Percentiles rank a stretch among this genome's conserved stretches.
phyloP scores from a whole-genome alignment of 805 yeast species.

The Metschnikowia noctiluminum region DNA sequence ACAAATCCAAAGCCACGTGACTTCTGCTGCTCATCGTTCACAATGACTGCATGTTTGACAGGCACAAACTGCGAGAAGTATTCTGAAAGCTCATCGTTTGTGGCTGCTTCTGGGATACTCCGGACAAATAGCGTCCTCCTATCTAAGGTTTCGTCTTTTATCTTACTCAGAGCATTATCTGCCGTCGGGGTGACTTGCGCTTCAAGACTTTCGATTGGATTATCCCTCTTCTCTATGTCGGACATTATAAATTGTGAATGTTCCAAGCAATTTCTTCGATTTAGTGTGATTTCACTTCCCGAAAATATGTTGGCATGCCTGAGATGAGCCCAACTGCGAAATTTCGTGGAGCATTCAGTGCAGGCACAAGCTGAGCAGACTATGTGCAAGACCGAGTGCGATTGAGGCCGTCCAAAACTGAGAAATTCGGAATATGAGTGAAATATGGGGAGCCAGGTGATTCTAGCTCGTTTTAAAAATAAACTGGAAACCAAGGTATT shows the following conservation, averaged over 20 bases:
- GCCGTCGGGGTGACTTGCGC: background rate
- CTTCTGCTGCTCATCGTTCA: slow-evolving; percentile 67
- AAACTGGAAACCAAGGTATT: no score
- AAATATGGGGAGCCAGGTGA: no score
- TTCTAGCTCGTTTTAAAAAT: no score
- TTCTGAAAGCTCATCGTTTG: slow-evolving; percentile 76
- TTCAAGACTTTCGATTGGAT: no score
- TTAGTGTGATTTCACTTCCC: no score
- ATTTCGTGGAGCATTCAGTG: background rate
- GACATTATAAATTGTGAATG: background rate
- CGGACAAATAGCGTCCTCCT: slow-evolving; percentile 79
- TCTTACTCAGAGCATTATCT: background rate
- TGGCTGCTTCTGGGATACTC: slow-evolving; percentile 74
- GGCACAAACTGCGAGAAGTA: slow-evolving; percentile 92
- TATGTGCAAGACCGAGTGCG: background rate
- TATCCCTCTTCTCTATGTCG: background rate
- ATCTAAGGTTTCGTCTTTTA: slow-evolving; percentile 37
- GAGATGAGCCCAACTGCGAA: background rate
- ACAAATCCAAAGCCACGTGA: slow-evolving; percentile 97
- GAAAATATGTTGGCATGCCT: background rate
- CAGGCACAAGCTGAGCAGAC: background rate
- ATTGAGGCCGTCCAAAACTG: no score
- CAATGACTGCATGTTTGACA: slow-evolving; percentile 91
- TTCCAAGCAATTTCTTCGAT: background rate
- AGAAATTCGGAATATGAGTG: no score